Conservation (phyloP, 768 basidiomycete species). For the Galerina sulciceps region DNA sequence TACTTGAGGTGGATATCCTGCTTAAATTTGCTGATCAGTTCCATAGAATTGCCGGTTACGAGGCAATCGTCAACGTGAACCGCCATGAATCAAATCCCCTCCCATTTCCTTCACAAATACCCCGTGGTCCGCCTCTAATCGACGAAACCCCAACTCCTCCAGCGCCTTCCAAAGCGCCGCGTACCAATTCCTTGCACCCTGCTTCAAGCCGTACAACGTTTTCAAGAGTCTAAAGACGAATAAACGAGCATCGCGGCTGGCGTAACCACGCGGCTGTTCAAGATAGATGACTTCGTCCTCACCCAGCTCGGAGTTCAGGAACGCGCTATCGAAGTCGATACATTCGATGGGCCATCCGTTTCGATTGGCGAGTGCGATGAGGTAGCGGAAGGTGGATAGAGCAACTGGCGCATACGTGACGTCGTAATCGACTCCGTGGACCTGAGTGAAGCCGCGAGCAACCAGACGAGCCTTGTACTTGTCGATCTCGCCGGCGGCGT, state of each 20-base stretch:
- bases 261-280: conserved; percentile 9
- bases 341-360: conserved; percentile 8
- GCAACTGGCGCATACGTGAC: conserved; percentile 40
- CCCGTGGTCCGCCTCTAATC: conserved; percentile 23
- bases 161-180: conserved; percentile 24
- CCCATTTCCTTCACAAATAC: conserved; percentile 23
- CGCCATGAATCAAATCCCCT: conserved; percentile 20
- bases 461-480: conserved; percentile 47
- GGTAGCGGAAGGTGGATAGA: conserved; percentile 19
- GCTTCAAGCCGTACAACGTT: conserved; percentile 35
- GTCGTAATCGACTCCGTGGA: conserved; percentile 38
- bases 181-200: conserved; percentile 34
- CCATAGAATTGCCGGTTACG: conserved; percentile 13
- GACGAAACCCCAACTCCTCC: conserved; percentile 19
- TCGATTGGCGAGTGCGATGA: conserved; percentile 28
- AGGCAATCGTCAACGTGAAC: conserved; percentile 32
- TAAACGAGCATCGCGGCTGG: no score
- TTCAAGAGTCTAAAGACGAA: conserved; percentile 21
- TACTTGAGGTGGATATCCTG: conserved; percentile 11
- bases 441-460: conserved; percentile 45
- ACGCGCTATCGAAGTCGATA: conserved; percentile 13
- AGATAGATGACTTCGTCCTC: conserved; percentile 17
- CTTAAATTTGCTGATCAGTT: conserved; percentile 17
- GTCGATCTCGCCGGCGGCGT: conserved; percentile 33
- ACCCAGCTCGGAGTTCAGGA: conserved; percentile 2